A percentile compares a stretch with the other conserved stretches of the same genome.
phyloP scores from a whole-genome alignment of 108 stramenopile genomes.

The Skeletonema marinoi region DNA sequence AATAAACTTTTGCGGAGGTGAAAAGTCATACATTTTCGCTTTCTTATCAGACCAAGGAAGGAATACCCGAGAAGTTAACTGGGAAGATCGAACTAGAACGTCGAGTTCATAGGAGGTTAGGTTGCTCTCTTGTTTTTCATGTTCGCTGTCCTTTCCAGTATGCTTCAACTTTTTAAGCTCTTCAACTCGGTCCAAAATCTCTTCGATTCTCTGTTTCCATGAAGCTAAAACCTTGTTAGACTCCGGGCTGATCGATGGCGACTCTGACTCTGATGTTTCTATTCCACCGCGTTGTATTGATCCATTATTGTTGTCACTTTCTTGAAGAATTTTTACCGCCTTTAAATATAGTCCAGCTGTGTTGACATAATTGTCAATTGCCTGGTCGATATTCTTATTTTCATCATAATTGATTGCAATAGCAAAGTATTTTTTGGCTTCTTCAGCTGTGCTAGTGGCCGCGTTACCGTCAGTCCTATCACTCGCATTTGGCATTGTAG shows the following conservation, averaged over 20 bases:
- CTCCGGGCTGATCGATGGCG: neutral
- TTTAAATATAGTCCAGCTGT: constrained; percentile 59
- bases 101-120: constrained; percentile 63
- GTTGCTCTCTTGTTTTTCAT: neutral
- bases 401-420: constrained; percentile 65
- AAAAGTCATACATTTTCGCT: constrained; percentile 41
- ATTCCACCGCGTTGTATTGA: neutral
- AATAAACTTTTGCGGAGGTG: constrained; percentile 17
- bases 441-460: constrained; percentile 21
- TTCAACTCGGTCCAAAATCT: constrained; percentile 65
- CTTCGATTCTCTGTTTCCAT: constrained; percentile 47
- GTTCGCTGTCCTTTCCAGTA: neutral
- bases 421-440: constrained; percentile 48
- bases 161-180: neutral
- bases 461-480: neutral
- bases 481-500: neutral
- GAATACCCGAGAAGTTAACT: constrained; percentile 65
- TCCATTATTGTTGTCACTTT: constrained; percentile 2
- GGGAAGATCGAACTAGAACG: constrained; percentile 63
- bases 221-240: constrained; percentile 22
- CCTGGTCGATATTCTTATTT: constrained; percentile 23
- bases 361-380: constrained; percentile 50
- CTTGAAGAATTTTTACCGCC: constrained; percentile 41
- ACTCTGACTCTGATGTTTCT: neutral
- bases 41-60: constrained; percentile 83